Conservation (phyloP, 1,139 yeast genomes). For the Yamadazyma sp. region DNA sequence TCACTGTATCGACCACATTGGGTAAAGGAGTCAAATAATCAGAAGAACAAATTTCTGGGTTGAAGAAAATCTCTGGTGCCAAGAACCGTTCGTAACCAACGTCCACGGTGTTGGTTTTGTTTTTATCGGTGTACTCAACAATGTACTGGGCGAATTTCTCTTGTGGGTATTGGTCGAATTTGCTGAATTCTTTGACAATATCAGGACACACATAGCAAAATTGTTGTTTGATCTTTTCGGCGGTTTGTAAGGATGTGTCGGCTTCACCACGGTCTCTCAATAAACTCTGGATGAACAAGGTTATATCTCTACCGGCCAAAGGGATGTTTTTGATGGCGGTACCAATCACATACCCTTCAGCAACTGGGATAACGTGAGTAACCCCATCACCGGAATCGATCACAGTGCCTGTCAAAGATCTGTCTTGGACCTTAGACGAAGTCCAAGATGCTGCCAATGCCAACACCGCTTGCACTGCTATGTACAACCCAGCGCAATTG, state of each 20-base stretch:
- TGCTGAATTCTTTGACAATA: conserved; percentile 92
- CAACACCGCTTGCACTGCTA: conserved; percentile 97
- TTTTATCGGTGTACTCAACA: conserved; percentile 75
- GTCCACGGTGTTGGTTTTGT: conserved; percentile 70
- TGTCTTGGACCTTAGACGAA: conserved; percentile 88
- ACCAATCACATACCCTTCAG: conserved; percentile 98
- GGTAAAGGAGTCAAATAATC: conserved; percentile 97
- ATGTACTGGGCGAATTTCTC: conserved; percentile 91
- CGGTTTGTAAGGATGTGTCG: conserved; percentile 92
- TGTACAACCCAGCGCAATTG: conserved; percentile 97
- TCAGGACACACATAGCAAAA: conserved; percentile 97
- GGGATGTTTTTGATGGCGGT: conserved; percentile 97
- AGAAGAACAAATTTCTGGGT: conserved; percentile 94
- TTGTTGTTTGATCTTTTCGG: conserved; percentile 94
- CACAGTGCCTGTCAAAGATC: conserved; percentile 96
- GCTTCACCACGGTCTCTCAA: conserved; percentile 96
- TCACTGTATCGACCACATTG: conserved; percentile 88
- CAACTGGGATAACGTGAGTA: conserved; percentile 98
- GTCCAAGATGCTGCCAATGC: conserved; percentile 99
- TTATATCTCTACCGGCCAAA: conserved; percentile 97
- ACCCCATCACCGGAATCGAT: conserved; percentile 98
- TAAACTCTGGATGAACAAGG: conserved; percentile 86
- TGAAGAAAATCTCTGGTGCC: conserved; percentile 98
- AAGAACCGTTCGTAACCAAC: conserved; percentile 96
- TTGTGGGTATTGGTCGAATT: conserved; percentile 86